Evolutionary conservation across 768 basidiomycete species (phyloP), one percentile per base, ranked within the genome.

Genomic region (Suillus tomentosus): DNA sequence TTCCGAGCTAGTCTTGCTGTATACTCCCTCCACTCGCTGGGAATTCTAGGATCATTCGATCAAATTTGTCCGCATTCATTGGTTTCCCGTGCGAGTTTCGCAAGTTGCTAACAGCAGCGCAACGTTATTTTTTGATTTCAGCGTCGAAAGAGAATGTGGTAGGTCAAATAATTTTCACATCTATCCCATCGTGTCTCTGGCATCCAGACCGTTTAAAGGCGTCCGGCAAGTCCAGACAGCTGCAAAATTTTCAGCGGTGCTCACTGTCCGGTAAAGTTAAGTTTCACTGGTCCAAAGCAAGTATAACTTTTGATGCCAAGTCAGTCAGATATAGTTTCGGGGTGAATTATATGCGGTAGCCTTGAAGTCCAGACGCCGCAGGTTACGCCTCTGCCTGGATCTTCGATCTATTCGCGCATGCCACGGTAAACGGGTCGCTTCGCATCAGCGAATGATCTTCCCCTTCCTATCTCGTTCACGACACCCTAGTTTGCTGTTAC

Each of bases 401-500:
- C 54, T 56, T 56, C n/a, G 55, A 56, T 56, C 55, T 56, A 56
- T 56, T 56, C 37, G 9, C 15, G 56, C 24, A 57, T 57, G 22
- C 37, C 56, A 57, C 56, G 56, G 39, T 57, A 14, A 57, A 39
- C 36, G 37, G 37, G 37, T 57, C 22, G 13, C 22, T n/a, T 9
- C 14, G 14, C 11, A 37, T n/a, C 10, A 34, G 10, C 31, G 6
- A 13, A 19, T 36, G 37, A 24, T 57, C 39, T 10, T 14, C 37
- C 22, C 55, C 55, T 57, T 34, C 53, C 17, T 53, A 22, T 39
- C 55, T 57, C 37, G 55, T 57, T 57, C 37, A 24, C 15, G n/a
- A 39, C 5, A 37, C 54, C 36, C 54, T 15, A 55, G n/a, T 55
- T 55, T 37, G 6, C 1, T n/a, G 34, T 56, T 37, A 56, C 36